Evolutionary conservation across 768 basidiomycete genomes (phyloP).

Genomic region (Suillus variegatus): DNA sequence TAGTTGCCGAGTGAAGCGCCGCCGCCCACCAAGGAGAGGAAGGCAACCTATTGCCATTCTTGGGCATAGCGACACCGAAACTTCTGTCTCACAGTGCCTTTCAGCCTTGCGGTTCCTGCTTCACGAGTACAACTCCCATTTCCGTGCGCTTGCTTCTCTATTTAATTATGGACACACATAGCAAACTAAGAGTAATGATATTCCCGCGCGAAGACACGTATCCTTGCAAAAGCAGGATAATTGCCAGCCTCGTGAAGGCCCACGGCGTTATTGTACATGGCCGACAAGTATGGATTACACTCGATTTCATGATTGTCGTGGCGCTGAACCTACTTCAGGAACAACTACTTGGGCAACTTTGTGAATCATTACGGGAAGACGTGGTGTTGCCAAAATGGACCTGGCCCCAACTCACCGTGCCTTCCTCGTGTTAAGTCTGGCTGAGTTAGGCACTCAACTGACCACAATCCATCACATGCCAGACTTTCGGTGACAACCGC

Average conservation of each 20-base stretch:
- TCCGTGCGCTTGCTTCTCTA: constrained; percentile 72
- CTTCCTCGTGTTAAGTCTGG: constrained; percentile 61
- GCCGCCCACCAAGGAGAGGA: constrained; percentile 17
- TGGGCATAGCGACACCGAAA: constrained; percentile 68
- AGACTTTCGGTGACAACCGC: constrained; percentile 74
- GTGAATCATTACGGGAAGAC: constrained; percentile 62
- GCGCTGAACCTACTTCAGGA: constrained; percentile 43
- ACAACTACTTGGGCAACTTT: constrained; percentile 88
- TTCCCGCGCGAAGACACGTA: constrained; percentile 63
- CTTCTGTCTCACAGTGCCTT: background rate
- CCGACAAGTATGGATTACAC: constrained; percentile 73
- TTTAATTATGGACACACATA: constrained; percentile 80
- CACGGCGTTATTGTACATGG: constrained; percentile 77
- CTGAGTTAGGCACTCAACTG: constrained; percentile 67
- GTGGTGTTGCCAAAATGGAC: constrained; percentile 31
- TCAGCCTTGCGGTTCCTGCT: background rate
- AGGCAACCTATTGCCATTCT: constrained; percentile 86
- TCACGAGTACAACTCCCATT: constrained; percentile 82
- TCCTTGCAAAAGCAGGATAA: constrained; percentile 65
- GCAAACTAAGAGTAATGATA: constrained; percentile 81
- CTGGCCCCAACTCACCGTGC: constrained; percentile 48
- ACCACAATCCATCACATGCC: constrained; percentile 72
- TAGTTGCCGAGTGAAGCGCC: constrained; percentile 29
- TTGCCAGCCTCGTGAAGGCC: constrained; percentile 55
- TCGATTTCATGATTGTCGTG: background rate